Base-by-base conservation (phyloP, 495 filamentous ascomycete genomes). In the Xylona heveae region DNA sequence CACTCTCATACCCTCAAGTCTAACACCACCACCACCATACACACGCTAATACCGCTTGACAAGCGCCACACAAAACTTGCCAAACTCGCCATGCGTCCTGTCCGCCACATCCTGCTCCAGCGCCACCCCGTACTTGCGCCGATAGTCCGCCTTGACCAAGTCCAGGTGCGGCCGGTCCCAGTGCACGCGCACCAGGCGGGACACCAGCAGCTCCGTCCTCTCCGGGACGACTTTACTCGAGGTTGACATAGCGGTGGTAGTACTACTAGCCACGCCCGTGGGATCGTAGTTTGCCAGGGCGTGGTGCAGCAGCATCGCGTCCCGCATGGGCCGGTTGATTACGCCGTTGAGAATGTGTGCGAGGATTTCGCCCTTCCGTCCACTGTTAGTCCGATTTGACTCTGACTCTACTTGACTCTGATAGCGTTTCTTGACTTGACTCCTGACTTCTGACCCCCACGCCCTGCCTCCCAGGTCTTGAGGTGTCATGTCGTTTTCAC, bases 281-380 rank as follows among this genome's bases (percentile, higher is more conserved):
- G 51, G 48, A 15, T 38, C 40, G 18, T 64, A 62, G 2, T 58
- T 49, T 6, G 64, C 66, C 23, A 94, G 66, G 3, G 88, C 84
- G 54, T 97, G 88, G 50, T 91, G 72, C 19, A 97, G 61, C n/a
- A 97, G 74, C 23, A 95, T 66, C 4, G 85, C 80, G 49, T 97
- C 88, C 32, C 88, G 84, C 39, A 91, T 76, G 21, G 88, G 83
- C 28, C 78, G 75, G 54, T 97, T 94, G 53, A 94, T 84, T 24
- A 85, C 73, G 44, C 90, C 88, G 53, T 93, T 93, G 46, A 97
- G 77, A 38, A 95, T 78, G 54, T 97, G 88, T 8, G 85, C 80
- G 15, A 97, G 69, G 13, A 88, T 70, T 55, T 97, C 88, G 28
- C 88, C 88, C 88, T 94, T n/a, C n/a, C n/a, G n/a, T n/a, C n/a